Base-by-base conservation (phyloP, 495 filamentous ascomycete genomes). In the Jackrogersella multiformis region DNA sequence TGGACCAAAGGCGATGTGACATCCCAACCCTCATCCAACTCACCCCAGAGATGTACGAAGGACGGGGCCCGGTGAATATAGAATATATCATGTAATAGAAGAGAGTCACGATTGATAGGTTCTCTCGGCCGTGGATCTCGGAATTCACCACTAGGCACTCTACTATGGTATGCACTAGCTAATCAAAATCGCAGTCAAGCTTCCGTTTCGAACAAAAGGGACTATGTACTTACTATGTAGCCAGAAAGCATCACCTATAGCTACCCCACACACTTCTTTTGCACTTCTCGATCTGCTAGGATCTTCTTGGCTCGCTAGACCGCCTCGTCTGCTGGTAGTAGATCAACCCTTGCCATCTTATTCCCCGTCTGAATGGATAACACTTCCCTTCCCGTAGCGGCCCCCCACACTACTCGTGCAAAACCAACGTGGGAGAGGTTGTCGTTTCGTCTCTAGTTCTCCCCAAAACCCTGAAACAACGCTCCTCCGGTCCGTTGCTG, bases 401-500 rank as follows among this genome's bases (percentile, higher is more conserved):
- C 41, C 68, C 68, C 64, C 68, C 68, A 71, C 68, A 55, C 68
- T 60, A 16, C 36, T 71, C 49, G 64, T 45, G 63, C 48, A 44
- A 63, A 38, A 38, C 64, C 48, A 64, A 48, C 63, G 64, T 71
- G 54, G 58, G 58, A 49, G 41, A 56, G 42, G 55, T 45, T 67
- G 45, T 45, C 30, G 53, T 56, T 67, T 63, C 63, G 53, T 46
- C 58, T 63, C 60, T n/a, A n/a, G n/a, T n/a, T 53, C 56, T 32
- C 26, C 26, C 15, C 49, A 60, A 39, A 60, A 71, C 68, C 58
- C 59, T 66, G 60, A 68, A 73, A 78, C 67, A 62, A 74, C 76
- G 78, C 78, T 75, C 71, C 61, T 52, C 74, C 79, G 79, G 79
- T 78, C 79, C 79, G 79, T 66, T 62, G 68, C 66, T 76, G 74